Evolutionary conservation across 2,329 filamentous ascomycete species (phyloP).

Genomic region (Diaporthe aspalathi): DNA sequence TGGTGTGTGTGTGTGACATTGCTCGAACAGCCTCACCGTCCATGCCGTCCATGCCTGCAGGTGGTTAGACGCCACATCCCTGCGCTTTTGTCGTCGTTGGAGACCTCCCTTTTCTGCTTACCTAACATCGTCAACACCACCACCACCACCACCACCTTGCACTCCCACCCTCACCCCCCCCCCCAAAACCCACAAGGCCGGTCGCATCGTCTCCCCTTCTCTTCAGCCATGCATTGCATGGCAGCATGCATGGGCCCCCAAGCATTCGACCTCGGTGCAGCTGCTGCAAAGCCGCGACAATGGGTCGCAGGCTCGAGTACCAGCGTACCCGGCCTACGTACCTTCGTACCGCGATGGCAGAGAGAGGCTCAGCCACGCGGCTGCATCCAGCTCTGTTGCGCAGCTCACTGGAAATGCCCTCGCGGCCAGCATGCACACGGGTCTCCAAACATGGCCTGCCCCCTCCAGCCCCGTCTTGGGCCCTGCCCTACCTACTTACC

Average conservation of each 20-base stretch:
- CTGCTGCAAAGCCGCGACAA: too few relatives aligned
- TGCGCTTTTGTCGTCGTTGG: background rate
- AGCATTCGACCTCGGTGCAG: slow-evolving; percentile 14
- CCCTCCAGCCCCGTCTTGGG: slow-evolving; percentile 32
- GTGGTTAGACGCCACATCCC: too few relatives aligned
- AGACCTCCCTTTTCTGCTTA: slow-evolving; percentile 16
- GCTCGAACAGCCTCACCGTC: slow-evolving; percentile 17
- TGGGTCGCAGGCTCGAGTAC: background rate
- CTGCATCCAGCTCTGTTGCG: slow-evolving; percentile 24
- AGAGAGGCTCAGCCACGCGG: slow-evolving; percentile 12
- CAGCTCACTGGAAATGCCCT: slow-evolving; percentile 15
- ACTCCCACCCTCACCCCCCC: too few relatives aligned
- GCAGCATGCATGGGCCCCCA: background rate
- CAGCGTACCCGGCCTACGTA: slow-evolving; percentile 3
- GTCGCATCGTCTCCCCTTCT: background rate
- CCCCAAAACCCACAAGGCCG: background rate
- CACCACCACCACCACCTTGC: too few relatives aligned
- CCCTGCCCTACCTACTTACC: slow-evolving; percentile 13
- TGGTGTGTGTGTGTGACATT: background rate
- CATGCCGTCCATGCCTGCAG: too few relatives aligned
- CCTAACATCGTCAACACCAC: background rate
- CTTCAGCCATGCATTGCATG: too few relatives aligned
- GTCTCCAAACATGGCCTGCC: slow-evolving; percentile 32
- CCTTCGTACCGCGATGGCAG: slow-evolving; percentile 7
- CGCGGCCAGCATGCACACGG: slow-evolving; percentile 29